A percentile compares a stretch with the other conserved stretches of the same genome.
phyloP scores from a whole-genome alignment of 805 yeast genomes.

The Hanseniaspora osmophila region DNA sequence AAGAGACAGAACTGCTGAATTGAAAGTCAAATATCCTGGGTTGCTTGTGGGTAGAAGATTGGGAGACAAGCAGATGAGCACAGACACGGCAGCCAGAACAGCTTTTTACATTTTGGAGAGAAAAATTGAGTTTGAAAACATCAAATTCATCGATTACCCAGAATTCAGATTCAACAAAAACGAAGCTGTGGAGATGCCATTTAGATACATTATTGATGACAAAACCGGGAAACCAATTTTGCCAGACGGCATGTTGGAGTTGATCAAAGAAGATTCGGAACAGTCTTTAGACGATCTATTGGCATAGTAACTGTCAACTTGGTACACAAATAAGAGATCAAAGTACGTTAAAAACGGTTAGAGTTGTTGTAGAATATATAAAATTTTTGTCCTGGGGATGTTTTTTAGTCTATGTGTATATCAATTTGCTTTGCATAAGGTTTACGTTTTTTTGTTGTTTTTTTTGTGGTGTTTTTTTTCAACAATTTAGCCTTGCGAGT shows the following conservation, averaged over 20 bases:
- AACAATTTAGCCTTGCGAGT: too few relatives aligned
- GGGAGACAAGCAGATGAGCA: constrained; percentile 87
- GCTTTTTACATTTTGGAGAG: constrained; percentile 67
- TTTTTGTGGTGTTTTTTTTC: too few relatives aligned
- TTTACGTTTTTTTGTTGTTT: too few relatives aligned
- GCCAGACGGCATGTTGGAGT: constrained; percentile 81
- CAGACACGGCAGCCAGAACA: constrained; percentile 92
- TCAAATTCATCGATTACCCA: constrained; percentile 82
- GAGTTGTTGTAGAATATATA: neutral
- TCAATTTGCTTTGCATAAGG: too few relatives aligned
- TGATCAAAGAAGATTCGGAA: constrained; percentile 75
- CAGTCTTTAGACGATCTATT: constrained; percentile 54
- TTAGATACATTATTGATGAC: constrained; percentile 64
- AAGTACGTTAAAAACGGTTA: neutral
- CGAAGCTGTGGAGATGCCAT: constrained; percentile 97
- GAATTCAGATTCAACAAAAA: constrained; percentile 77
- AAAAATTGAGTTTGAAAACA: constrained; percentile 46
- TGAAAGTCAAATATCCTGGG: constrained; percentile 58
- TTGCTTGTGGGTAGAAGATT: constrained; percentile 68
- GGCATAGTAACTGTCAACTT: neutral
- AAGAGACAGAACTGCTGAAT: constrained; percentile 84
- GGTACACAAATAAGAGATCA: too few relatives aligned
- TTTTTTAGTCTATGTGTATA: neutral
- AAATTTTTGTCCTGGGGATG: neutral
- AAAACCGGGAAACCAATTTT: constrained; percentile 55